Evolutionary conservation across 371 early-diverging fungal species (phyloP).

Genomic region (Mucor piriformis): DNA sequence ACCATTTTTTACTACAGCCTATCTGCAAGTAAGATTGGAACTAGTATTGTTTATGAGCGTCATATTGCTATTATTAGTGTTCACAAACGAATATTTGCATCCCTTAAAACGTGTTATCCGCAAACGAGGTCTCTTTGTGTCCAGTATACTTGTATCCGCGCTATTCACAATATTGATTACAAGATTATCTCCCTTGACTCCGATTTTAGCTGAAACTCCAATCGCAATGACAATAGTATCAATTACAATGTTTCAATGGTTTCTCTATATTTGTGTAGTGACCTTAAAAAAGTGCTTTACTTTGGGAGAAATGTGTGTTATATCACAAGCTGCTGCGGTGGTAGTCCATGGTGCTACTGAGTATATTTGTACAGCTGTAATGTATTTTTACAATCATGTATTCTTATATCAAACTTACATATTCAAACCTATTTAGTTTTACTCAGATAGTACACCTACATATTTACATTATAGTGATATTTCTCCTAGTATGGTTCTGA

Average conservation of each 20-base stretch:
- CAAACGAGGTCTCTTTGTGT: slow-evolving; percentile 44
- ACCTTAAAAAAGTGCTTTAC: slow-evolving; percentile 64
- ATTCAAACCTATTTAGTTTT: slow-evolving; percentile 30
- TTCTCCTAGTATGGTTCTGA: slow-evolving; percentile 35
- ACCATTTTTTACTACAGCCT: slow-evolving; percentile 19
- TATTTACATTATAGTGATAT: slow-evolving; percentile 30
- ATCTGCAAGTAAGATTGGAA: slow-evolving; percentile 38
- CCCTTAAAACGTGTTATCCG: slow-evolving; percentile 40
- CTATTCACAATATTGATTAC: slow-evolving; percentile 35
- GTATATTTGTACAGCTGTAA: slow-evolving; percentile 32
- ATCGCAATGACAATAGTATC: slow-evolving; percentile 31
- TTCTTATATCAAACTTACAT: neutral
- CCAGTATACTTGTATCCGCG: slow-evolving; percentile 37
- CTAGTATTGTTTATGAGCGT: slow-evolving; percentile 38
- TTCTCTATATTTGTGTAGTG: slow-evolving; percentile 45
- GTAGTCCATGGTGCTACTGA: slow-evolving; percentile 47
- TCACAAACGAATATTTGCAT: slow-evolving; percentile 31
- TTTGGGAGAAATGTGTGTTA: slow-evolving; percentile 67
- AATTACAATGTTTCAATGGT: slow-evolving; percentile 43
- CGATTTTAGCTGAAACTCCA: slow-evolving; percentile 30
- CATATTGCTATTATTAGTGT: slow-evolving; percentile 29
- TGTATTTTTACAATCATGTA: neutral
- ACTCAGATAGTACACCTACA: slow-evolving; percentile 26
- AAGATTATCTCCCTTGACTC: slow-evolving; percentile 26
- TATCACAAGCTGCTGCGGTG: slow-evolving; percentile 63